Evolutionary conservation across 768 basidiomycete genomes (phyloP).

Genomic region (Podaxis sp.): DNA sequence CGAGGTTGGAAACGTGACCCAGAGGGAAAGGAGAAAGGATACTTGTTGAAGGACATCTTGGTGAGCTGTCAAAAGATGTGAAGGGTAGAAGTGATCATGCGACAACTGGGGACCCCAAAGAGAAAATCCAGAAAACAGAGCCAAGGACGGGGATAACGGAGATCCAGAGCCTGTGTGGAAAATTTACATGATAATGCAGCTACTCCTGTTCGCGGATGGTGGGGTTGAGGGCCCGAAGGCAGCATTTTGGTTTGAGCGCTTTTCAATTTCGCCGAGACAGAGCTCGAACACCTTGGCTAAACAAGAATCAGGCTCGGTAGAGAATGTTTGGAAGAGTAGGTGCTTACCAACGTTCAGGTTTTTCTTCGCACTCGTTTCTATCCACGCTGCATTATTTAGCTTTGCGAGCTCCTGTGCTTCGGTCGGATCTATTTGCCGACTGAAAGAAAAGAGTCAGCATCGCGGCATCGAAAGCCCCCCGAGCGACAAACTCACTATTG

Average conservation of each 20-base stretch:
- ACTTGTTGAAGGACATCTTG: background rate
- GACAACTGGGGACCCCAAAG: background rate
- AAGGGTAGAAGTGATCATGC: constrained; percentile 2
- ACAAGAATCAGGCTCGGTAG: constrained; percentile 2
- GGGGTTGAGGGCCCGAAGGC: constrained; percentile 33
- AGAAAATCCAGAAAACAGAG: constrained; percentile 1
- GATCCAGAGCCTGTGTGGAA: background rate
- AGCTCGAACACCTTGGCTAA: constrained; percentile 77
- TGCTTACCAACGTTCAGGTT: constrained; percentile 78
- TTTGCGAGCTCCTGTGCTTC: constrained; percentile 75
- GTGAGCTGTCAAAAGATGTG: constrained; percentile 8
- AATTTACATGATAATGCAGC: constrained; percentile 56
- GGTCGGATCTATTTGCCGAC: constrained; percentile 61
- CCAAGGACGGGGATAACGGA: background rate
- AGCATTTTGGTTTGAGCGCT: constrained; percentile 36
- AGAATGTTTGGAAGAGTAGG: background rate
- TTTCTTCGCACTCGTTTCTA: constrained; percentile 83
- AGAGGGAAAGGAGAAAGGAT: background rate
- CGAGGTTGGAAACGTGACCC: background rate
- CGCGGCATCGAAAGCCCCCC: constrained; percentile 17
- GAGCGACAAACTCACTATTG: constrained; percentile 52
- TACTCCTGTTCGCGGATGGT: constrained; percentile 30
- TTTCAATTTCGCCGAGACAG: constrained; percentile 79
- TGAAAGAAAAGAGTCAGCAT: constrained; percentile 26
- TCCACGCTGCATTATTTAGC: constrained; percentile 68